Base-by-base conservation (phyloP, 176 grass and related monocot genomes). In the Thinopyrum elongatum region DNA sequence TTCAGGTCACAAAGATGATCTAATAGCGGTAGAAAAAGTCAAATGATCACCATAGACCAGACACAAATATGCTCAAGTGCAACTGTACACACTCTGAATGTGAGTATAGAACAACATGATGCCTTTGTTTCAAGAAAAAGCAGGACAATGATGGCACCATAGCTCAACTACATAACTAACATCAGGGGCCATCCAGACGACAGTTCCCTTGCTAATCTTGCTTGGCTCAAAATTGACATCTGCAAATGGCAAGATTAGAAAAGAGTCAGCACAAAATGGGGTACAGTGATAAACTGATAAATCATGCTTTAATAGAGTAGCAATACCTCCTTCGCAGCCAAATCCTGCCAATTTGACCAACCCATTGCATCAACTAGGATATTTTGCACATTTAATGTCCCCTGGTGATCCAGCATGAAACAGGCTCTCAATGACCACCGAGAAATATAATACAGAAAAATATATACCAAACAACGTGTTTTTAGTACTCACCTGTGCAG, bases 131-230 rank as follows among this genome's bases (percentile, higher is more conserved):
- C 39, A 28, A 27, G 16, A 46, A 74, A 46, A 46, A 47, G 19
- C 15, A 80, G 10, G 46, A 61, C 10, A 5, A 31, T 66, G 44
- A 39, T 78, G 63, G 39, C 17, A 47, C 39, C 16, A 23, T 27
- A 69, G 1, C 31, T 34, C 55, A 80, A 83, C 16, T 63, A 57
- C 73, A 80, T 17, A 12, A 65, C 85, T 94, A 82, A 98, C 96
- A 92, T 98, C 96, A 38, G 96, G 96, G 23, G 96, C 93, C 96
- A 98, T 98, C 96, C 96, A 98, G 81, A 88, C 91, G 44, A 95
- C 82, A 92, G 87, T 98, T 86, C 96, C 96, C 88, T 95, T 98
- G 86, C 90, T 92, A 69, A 98, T 84, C 83, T 95, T 73, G 90
- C 83, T 49, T 90, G 86, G 57, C 85, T 92, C 86, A 92, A 86